phyloP scores from a whole-genome alignment of 2,329 filamentous ascomycete genomes.

The Cercospora sp. region DNA sequence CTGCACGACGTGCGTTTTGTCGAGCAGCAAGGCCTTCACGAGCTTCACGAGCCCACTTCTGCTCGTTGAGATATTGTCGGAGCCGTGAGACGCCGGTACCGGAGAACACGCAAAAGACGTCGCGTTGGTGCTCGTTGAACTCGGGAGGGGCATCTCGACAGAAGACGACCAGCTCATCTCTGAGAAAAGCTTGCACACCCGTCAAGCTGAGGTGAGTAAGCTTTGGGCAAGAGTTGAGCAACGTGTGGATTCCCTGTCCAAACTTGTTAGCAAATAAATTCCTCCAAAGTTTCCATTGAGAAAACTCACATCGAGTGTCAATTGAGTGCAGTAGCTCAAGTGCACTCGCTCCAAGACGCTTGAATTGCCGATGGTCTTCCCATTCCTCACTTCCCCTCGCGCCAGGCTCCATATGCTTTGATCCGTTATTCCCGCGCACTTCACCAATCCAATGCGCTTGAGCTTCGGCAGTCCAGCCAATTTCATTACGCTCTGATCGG shows the following conservation, averaged over 20 bases:
- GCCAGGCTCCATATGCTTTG: constrained; percentile 83
- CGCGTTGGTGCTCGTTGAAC: constrained; percentile 91
- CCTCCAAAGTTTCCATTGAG: background rate
- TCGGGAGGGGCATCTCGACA: constrained; percentile 87
- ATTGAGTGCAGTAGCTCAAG: constrained; percentile 86
- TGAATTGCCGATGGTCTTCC: constrained; percentile 48
- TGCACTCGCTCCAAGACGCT: constrained; percentile 88
- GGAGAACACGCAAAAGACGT: constrained; percentile 97
- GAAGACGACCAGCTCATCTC: constrained; percentile 78
- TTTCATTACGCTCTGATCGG: constrained; percentile 80
- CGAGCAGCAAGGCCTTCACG: constrained; percentile 18
- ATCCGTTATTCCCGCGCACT: constrained; percentile 88
- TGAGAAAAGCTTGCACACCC: constrained; percentile 85
- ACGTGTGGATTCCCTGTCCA: constrained; percentile 76
- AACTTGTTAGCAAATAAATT: constrained; percentile 35
- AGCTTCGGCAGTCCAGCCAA: constrained; percentile 87
- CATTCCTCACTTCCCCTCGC: constrained; percentile 45
- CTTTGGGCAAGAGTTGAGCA: constrained; percentile 87
- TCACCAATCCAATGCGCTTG: constrained; percentile 91
- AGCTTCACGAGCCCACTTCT: constrained; percentile 24
- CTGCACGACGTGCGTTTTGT: constrained; percentile 22
- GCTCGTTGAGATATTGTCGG: constrained; percentile 71
- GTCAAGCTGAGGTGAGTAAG: constrained; percentile 94
- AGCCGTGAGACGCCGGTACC: constrained; percentile 77
- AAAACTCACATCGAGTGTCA: constrained; percentile 72